Conservation (phyloP, 805 yeast genomes). For the Candida caryicola region DNA sequence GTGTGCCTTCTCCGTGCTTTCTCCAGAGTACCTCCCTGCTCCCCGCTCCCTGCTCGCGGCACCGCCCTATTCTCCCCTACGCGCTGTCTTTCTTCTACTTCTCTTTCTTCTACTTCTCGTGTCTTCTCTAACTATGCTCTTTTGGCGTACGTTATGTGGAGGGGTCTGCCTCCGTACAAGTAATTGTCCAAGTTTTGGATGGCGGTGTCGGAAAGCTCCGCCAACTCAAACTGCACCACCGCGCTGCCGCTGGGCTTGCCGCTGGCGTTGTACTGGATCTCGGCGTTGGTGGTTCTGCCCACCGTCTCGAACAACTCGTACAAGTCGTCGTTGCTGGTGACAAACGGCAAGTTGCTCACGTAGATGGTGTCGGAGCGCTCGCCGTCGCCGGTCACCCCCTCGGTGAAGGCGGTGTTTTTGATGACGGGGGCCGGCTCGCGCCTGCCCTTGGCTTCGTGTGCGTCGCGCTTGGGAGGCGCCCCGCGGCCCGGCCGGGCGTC, state of each 20-base stretch:
- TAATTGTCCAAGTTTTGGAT: conserved; percentile 74
- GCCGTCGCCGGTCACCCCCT: conserved; percentile 61
- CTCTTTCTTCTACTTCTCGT: too few species aligned
- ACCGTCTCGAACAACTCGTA: conserved; percentile 82
- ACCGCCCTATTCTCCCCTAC: too few species aligned
- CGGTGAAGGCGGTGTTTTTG: conserved; percentile 57
- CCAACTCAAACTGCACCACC: conserved; percentile 71
- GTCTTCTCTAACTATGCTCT: conserved; percentile 12
- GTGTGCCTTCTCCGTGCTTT: too few species aligned
- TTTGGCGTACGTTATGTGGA: conserved; percentile 66
- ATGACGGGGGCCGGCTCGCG: conserved; percentile 14
- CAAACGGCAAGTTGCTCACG: conserved; percentile 81
- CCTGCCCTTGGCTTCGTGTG: conserved; percentile 12
- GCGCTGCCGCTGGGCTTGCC: conserved; percentile 82
- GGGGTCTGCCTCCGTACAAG: conserved; percentile 77
- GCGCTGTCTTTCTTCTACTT: too few species aligned
- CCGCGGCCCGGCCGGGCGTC: conserved; percentile 73
- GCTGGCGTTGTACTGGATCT: conserved; percentile 53
- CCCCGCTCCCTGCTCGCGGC: too few species aligned
- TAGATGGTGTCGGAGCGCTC: conserved; percentile 49
- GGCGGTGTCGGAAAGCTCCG: conserved; percentile 69
- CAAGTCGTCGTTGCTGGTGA: conserved; percentile 83
- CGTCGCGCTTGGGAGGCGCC: conserved; percentile 12
- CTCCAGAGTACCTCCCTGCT: too few species aligned
- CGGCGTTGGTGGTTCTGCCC: conserved; percentile 74